Evolutionary conservation across 768 basidiomycete species (phyloP), one percentile per base, ranked within the genome.

Genomic region (Trametes cingulata): DNA sequence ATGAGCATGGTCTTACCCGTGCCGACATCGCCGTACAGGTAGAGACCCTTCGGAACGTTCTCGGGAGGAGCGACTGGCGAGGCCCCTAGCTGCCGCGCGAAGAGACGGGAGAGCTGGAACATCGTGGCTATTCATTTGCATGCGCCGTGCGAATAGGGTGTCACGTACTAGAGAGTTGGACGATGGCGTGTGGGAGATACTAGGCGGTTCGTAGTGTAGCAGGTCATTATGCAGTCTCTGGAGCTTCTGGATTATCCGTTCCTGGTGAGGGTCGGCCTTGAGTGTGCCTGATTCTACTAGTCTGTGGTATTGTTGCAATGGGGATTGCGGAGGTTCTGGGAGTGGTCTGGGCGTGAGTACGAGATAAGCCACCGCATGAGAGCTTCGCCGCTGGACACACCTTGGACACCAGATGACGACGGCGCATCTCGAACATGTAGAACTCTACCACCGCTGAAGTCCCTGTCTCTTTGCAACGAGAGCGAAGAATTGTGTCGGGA

Each of bases 1-100:
- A 99, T 99, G 63, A 99, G 86, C 95, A 98, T 98, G 0, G 90
- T 91, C 79, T 98, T 98, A 14, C 97, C 96, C 9, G 96, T 97
- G 2, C 96, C 96, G 60, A 99, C 97, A 66, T 94, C 91, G 33
- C 96, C 97, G 71, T 91, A 94, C 19, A 99, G 87, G 76, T 99
- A 98, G 29, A 98, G 80, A 10, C 96, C 93, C 67, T 90, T 90
- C 3, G 93, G 94, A 0, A 83, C 82, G 48, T 79, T 72, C 27
- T 78, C 76, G 0, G 84, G 84, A 8, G 82, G 78, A 2, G 70
- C 47, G 2, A 65, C 60, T 8, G 67, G 64, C 10, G 62, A 57
- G 9, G 62, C 47, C 56, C 60, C 45, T 47, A 57, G 43, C 22
- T 61, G 37, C 9, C 72, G 65, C 36, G 68, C 63, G 60, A 79